Conservation (phyloP, 306 rosid species). For the barrel medic (Medicago truncatula) region DNA sequence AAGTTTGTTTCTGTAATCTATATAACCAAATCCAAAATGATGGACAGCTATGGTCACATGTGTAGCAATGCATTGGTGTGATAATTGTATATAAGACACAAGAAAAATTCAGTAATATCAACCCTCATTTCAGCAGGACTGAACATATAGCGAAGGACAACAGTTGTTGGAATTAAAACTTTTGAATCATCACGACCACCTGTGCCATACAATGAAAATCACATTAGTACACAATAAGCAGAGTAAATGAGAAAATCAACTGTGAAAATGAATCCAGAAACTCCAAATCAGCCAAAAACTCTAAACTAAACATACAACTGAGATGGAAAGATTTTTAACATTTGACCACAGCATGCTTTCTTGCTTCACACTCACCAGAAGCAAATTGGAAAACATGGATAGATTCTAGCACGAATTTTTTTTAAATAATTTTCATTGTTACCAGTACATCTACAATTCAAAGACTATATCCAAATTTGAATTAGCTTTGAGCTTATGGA, state of each 20-base stretch:
- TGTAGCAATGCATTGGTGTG: slow-evolving; percentile 29
- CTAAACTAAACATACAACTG: slow-evolving; percentile 19
- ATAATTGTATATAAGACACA: slow-evolving; percentile 32
- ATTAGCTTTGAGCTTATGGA: slow-evolving; percentile 16
- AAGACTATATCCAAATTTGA: not conserved
- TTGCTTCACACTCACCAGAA: slow-evolving; percentile 34
- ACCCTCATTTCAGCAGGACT: slow-evolving; percentile 89
- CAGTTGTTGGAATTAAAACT: slow-evolving; percentile 78
- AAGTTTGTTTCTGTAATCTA: slow-evolving; percentile 23
- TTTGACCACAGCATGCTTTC: slow-evolving; percentile 28
- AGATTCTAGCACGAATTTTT: slow-evolving; percentile 2
- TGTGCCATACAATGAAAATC: slow-evolving; percentile 43
- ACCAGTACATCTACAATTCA: slow-evolving; percentile 7
- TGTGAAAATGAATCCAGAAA: slow-evolving; percentile 32
- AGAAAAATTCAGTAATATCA: slow-evolving; percentile 33
- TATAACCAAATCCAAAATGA: slow-evolving; percentile 28
- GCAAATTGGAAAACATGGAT: slow-evolving; percentile 33
- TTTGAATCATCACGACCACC: slow-evolving; percentile 94
- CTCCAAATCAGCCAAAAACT: slow-evolving; percentile 34
- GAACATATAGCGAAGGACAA: slow-evolving; percentile 87
- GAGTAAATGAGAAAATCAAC: slow-evolving; percentile 32
- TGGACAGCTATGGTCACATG: slow-evolving; percentile 12
- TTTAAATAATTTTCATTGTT: slow-evolving; percentile 22
- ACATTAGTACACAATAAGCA: slow-evolving; percentile 38
- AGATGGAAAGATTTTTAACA: slow-evolving; percentile 24